Conservation (phyloP, 805 yeast species). For the Maudiozyma turicensis region DNA sequence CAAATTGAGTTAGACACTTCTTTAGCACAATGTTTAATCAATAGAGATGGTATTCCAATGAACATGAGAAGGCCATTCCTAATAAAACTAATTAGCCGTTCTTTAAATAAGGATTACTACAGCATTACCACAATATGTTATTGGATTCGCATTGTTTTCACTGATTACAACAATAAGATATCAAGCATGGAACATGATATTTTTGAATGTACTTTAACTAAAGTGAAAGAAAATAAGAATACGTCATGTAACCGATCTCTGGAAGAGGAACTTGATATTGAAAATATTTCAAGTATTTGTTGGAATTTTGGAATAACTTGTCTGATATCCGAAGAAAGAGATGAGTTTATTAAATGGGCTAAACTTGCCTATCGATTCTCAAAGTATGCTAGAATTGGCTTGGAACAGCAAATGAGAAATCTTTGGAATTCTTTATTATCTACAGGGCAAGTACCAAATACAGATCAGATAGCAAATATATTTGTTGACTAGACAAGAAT, state of each 20-base stretch:
- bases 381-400: slow-evolving; percentile 18
- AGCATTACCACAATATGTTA: slow-evolving; percentile 17
- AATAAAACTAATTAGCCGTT: slow-evolving; percentile 15
- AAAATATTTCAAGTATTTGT: slow-evolving; percentile 29
- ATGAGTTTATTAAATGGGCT: slow-evolving; percentile 24
- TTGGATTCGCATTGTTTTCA: slow-evolving; percentile 24
- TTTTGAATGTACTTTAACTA: background rate
- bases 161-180: background rate
- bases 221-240: background rate
- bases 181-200: background rate
- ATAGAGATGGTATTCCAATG: slow-evolving; percentile 11
- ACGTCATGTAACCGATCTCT: slow-evolving; percentile 2
- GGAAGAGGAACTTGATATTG: slow-evolving; percentile 24
- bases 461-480: background rate
- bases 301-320: slow-evolving; percentile 34
- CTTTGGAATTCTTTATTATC: slow-evolving; percentile 25
- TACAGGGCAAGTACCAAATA: slow-evolving; percentile 5
- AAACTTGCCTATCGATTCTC: slow-evolving; percentile 21
- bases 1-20: slow-evolving; percentile 16
- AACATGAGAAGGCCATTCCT: slow-evolving; percentile 13
- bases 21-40: slow-evolving; percentile 12
- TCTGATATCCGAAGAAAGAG: slow-evolving; percentile 16
- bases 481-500: background rate
- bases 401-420: slow-evolving; percentile 16
- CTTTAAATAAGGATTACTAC: slow-evolving; percentile 8